Conservation (phyloP, 31 red algal genomes). For the Endocladia muricata region DNA sequence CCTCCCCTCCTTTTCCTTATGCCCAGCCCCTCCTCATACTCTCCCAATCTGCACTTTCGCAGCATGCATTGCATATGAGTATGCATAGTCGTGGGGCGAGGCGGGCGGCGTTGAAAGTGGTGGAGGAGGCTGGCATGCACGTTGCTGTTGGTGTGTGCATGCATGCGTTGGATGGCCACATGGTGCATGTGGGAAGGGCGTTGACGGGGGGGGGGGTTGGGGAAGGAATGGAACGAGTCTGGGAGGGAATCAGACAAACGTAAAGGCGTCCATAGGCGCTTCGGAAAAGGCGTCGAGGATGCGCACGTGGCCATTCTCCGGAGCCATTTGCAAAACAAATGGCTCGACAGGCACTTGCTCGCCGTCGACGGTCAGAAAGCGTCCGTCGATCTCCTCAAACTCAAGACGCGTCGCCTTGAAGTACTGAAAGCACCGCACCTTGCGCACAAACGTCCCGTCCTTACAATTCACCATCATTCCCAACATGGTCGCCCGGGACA, state of each 20-base stretch:
- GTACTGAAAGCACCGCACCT: conserved; percentile 6
- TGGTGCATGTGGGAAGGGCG: conserved; percentile 53
- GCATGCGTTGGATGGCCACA: conserved; percentile 73
- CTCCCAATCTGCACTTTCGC: no score
- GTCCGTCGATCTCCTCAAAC: conserved; percentile 25
- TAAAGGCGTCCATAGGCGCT: neutral
- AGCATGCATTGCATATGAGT: conserved; percentile 20
- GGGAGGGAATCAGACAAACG: conserved; percentile 6
- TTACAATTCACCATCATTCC: conserved; percentile 3
- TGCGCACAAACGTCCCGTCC: conserved; percentile 30
- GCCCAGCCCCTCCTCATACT: no score
- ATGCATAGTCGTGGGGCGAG: conserved; percentile 58
- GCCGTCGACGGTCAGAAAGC: conserved; percentile 37
- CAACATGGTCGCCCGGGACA: conserved; percentile 22
- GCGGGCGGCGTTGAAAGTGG: conserved; percentile 8
- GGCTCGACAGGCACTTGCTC: conserved; percentile 39
- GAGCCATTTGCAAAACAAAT: conserved; percentile 36
- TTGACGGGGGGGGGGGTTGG: conserved; percentile 14
- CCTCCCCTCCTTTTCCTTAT: no score
- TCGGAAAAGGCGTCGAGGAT: conserved; percentile 42
- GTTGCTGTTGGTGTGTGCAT: conserved; percentile 18
- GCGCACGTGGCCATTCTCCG: conserved; percentile 24
- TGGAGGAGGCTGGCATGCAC: conserved; percentile 8
- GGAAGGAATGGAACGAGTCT: conserved; percentile 47
- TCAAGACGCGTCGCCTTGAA: conserved; percentile 27